phyloP scores from a whole-genome alignment of 257 asterid genomes.

The Lavandula angustifolia region DNA sequence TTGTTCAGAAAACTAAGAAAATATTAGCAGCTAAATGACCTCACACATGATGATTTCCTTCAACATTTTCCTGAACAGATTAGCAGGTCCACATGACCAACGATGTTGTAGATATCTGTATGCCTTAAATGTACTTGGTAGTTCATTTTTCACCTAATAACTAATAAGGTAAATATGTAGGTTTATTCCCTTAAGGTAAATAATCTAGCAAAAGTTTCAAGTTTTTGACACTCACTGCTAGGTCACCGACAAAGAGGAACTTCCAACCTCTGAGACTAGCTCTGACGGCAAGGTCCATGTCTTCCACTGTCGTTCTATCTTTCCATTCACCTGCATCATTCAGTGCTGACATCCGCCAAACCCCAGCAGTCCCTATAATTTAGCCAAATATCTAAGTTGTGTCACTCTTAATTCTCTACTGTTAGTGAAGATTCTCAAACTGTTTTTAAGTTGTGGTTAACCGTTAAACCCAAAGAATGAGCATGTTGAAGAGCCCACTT shows the following conservation, averaged over 20 bases:
- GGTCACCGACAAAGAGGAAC: conserved; percentile 54
- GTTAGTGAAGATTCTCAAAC: conserved; percentile 11
- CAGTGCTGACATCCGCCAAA: conserved; percentile 62
- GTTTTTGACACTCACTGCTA: conserved; percentile 37
- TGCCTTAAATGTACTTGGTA: conserved; percentile 88
- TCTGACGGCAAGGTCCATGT: conserved; percentile 68
- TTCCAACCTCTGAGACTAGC: conserved; percentile 74
- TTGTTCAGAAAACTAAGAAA: conserved; percentile 10
- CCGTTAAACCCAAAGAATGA: conserved; percentile 72
- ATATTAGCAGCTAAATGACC: conserved; percentile 39
- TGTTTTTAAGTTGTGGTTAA: conserved; percentile 24
- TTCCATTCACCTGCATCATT: conserved; percentile 72
- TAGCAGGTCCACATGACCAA: conserved; percentile 95
- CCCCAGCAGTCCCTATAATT: conserved; percentile 59
- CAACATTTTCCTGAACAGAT: conserved; percentile 77
- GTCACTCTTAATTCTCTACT: conserved; percentile 13
- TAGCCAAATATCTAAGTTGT: conserved; percentile 20
- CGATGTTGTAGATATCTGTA: conserved; percentile 87
- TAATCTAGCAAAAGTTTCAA: background rate
- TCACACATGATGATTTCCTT: conserved; percentile 62
- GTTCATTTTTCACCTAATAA: conserved; percentile 80
- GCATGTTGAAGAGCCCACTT: conserved; percentile 61
- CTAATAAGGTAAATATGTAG: background rate
- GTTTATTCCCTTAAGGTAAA: conserved; percentile 7
- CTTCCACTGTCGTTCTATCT: conserved; percentile 67